phyloP scores from a whole-genome alignment of 2,329 filamentous ascomycete genomes.

The Cylindrodendrum hubeiense region DNA sequence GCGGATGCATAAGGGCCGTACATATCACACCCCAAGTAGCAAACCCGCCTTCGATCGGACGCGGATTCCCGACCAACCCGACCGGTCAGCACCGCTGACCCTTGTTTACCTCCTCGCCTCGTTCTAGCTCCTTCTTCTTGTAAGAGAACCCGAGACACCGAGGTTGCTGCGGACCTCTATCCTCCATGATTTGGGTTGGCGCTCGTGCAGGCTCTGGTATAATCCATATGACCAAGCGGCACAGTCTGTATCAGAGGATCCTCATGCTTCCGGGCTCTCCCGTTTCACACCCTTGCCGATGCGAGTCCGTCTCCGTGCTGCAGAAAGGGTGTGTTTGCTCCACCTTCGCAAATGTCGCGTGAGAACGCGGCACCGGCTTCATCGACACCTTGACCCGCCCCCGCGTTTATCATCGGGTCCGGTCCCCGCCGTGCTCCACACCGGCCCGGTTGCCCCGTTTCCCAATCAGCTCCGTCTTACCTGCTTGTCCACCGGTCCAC shows the following conservation, averaged over 20 bases:
- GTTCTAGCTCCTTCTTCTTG: not conserved
- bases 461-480: not conserved
- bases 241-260: not conserved
- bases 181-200: not conserved
- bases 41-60: not conserved
- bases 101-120: not conserved
- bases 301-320: not conserved
- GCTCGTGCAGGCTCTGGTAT: not conserved
- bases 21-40: not conserved
- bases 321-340: not conserved
- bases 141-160: not conserved
- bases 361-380: not conserved
- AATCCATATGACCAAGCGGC: not conserved
- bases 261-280: not conserved
- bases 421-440: not conserved
- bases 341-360: not conserved
- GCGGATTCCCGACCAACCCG: not conserved
- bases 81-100: not conserved
- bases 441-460: conserved; percentile 2
- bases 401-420: not conserved
- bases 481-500: not conserved
- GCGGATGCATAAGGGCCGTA: not conserved
- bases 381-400: not conserved
- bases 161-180: not conserved
- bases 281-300: not conserved